Evolutionary conservation across 257 asterid species (phyloP), one percentile per base, ranked within the genome.

Genomic region (Przewalskia tangutica): DNA sequence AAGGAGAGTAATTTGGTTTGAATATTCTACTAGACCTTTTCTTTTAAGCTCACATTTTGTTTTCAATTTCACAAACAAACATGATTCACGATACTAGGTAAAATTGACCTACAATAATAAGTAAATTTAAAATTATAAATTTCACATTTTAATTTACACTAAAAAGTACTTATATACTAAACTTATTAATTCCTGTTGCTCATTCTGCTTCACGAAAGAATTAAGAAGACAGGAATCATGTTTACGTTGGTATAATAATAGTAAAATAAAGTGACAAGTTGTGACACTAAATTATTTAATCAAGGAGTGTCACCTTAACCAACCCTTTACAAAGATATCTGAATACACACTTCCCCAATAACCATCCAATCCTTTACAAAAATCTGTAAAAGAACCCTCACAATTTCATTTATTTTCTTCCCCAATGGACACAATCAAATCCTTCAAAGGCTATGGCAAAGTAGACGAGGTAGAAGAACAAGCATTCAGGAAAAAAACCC

Each of bases 371-470:
- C 40, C 18, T 10, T 44, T 70, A 46, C 59, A 73, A 48, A 48
- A 70, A 70, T 10, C 56, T 18, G 17, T 8, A 11, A 7, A 3
- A 38, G 6, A 68, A 68, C 2, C 0, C 50, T 65, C 0, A n/a
- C n/a, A 54, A 4, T 42, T 23, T 40, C 2, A 0, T 60, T 84
- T n/a, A 48, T 1, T 64, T 42, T 42, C 32, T 9, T 0, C 80
- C 44, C n/a, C 56, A 27, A 94, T 94, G 97, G 93, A 94, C 44
- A 70, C 93, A 6, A 87, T 88, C 38, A 87, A 89, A 40, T 94
- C 98, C 62, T 92, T 95, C 90, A 91, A 90, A 82, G 96, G 95
- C 82, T 95, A 93, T 77, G 97, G 96, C 64, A 95, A 91, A 60
- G 98, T 92, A 5, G 97, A 93, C 82, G 90, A 86, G 16, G 67